Base-by-base conservation (phyloP, 805 yeast genomes). In the Jamesozyma piceae region DNA sequence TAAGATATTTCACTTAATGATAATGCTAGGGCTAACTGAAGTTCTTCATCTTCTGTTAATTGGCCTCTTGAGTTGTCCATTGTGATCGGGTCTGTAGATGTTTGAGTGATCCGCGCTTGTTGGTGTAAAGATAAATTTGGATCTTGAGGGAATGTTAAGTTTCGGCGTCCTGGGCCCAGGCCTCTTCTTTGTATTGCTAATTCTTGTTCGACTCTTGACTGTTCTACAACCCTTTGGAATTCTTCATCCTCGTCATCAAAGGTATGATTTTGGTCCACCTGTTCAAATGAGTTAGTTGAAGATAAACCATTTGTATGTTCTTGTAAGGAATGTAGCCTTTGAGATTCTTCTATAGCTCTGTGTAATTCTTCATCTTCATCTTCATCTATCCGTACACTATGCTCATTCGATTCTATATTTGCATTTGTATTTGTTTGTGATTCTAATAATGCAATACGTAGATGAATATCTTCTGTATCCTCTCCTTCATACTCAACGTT, bases 371-470 rank as follows among this genome's bases (percentile, higher is more conserved):
- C 51, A 18, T 53, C 57, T 20, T 42, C 45, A 31, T 39, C 37
- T 5, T 38, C 43, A 2, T 34, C 24, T n/a, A n/a, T n/a, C n/a
- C n/a, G n/a, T n/a, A n/a, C n/a, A n/a, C n/a, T n/a, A n/a, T n/a
- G n/a, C 8, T 32, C 44, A 26, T 37, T 39, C 5, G 32, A 36
- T 14, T 42, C 18, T n/a, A 11, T 31, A 11, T 31, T 34, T 26
- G 27, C 38, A 18, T 27, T 30, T 11, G 13, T 31, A 2, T 34
- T 20, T 2, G 49, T 41, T 41, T 52, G 52, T 2, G 67, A 63
- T 42, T 63, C 67, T 50, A 62, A 45, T 22, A 63, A 37, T 2
- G 67, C 67, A 37, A 63, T 62, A 39, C 52, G 46, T 34, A 62
- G 42, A 35, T 59, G 62, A 9, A 58, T 37, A 22, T 62, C 61